phyloP scores from a whole-genome alignment of 805 yeast species.

The Gaillardinia entomophila region DNA sequence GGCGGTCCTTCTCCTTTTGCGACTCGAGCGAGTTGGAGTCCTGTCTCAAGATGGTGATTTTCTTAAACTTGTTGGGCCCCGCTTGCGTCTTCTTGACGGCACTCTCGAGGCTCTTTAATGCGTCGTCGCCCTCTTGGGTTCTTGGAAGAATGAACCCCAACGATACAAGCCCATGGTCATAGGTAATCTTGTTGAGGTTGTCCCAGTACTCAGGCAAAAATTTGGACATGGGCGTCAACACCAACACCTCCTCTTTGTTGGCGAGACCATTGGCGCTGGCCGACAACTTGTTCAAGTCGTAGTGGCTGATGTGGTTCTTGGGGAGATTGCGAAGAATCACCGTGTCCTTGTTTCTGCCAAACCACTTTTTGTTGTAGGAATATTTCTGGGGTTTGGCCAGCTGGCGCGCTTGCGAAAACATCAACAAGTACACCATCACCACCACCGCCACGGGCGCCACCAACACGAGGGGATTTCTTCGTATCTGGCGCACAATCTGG shows the following conservation, averaged over 20 bases:
- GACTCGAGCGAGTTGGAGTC: conserved; percentile 73
- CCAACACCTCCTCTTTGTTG: conserved; percentile 76
- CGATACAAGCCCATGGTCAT: conserved; percentile 81
- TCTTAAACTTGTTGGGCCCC: conserved; percentile 61
- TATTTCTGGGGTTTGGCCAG: conserved; percentile 30
- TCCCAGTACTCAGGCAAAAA: conserved; percentile 87
- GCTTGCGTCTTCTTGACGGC: conserved; percentile 72
- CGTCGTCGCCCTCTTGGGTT: conserved; percentile 72
- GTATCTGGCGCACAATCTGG: conserved; percentile 45
- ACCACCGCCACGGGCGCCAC: conserved; percentile 43
- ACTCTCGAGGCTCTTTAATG: conserved; percentile 63
- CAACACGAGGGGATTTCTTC: conserved; percentile 51
- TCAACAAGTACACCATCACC: conserved; percentile 37
- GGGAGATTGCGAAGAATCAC: conserved; percentile 58
- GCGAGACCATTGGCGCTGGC: conserved; percentile 66
- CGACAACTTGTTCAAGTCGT: conserved; percentile 74
- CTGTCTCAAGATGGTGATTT: conserved; percentile 85
- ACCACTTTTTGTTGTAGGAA: conserved; percentile 43
- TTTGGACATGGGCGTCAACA: conserved; percentile 85
- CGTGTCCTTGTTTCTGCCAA: conserved; percentile 45
- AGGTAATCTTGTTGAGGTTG: conserved; percentile 65
- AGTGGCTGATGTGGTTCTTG: conserved; percentile 72
- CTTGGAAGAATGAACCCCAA: conserved; percentile 91
- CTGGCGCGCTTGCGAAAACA: conserved; percentile 21
- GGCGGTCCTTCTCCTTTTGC: conserved; percentile 84